Percentiles rank a stretch among this genome's conserved stretches.
Evolutionary conservation across 2,329 filamentous ascomycete species (phyloP).

Genomic region (Myriangium duriaei): DNA sequence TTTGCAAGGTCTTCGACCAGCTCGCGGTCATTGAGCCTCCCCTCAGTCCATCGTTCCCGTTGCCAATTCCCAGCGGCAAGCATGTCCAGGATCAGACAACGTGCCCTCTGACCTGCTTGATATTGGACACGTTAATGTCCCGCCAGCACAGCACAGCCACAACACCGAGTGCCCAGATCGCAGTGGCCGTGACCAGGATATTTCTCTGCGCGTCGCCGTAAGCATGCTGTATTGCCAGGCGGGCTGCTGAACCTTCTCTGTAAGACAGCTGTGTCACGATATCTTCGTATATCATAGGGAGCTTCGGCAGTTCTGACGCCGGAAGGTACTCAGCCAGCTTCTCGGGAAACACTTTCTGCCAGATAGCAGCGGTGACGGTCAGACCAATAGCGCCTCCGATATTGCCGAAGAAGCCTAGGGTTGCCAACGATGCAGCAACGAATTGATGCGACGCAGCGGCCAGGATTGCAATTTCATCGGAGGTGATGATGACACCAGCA

Average conservation of each 20-base stretch:
- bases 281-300: constrained; percentile 21
- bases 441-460: constrained; percentile 29
- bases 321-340: constrained; percentile 30
- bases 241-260: constrained; percentile 27
- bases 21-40: too few relatives aligned
- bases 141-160: constrained; percentile 15
- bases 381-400: constrained; percentile 43
- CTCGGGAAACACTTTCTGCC: constrained; percentile 15
- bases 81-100: too few relatives aligned
- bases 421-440: constrained; percentile 16
- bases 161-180: constrained; percentile 14
- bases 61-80: too few relatives aligned
- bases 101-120: constrained; percentile 34
- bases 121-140: constrained; percentile 17
- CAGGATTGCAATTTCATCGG: constrained; percentile 48
- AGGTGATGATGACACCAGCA: constrained; percentile 45
- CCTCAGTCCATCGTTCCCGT: too few relatives aligned
- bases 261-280: constrained; percentile 27
- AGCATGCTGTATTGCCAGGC: constrained; percentile 32
- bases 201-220: constrained; percentile 23
- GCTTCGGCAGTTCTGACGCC: constrained; percentile 20
- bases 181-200: constrained; percentile 15
- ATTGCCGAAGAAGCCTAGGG: constrained; percentile 14
- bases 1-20: too few relatives aligned
- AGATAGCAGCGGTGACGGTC: constrained; percentile 16